These are phyloP conservation scores for Limtongia smithiae DNA, from an alignment of 805 yeast species.

Conservation along the genomic window DNA sequence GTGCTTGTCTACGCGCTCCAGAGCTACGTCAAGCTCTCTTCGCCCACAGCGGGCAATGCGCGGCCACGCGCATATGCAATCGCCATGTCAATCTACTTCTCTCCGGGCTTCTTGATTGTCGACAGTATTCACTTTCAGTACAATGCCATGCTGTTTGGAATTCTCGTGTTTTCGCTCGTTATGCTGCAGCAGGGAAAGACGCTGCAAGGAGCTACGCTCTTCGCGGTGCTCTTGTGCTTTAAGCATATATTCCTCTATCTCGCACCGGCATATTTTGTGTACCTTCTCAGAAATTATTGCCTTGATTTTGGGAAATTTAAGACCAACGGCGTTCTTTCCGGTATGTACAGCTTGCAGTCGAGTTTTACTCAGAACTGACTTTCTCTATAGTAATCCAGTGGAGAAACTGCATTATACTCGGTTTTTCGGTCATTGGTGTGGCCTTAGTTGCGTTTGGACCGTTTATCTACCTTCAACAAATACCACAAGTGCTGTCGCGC, in stretches of 20 bases:
- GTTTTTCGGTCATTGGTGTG: constrained; percentile 56
- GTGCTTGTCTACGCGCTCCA: constrained; percentile 68
- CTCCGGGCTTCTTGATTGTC: constrained; percentile 85
- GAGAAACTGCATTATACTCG: constrained; percentile 56
- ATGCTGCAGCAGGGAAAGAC: constrained; percentile 59
- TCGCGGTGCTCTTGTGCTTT: constrained; percentile 78
- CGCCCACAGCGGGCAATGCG: constrained; percentile 14
- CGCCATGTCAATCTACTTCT: constrained; percentile 74
- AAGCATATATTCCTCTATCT: constrained; percentile 89
- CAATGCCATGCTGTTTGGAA: constrained; percentile 88
- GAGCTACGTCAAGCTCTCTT: constrained; percentile 14
- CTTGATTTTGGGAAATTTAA: constrained; percentile 35
- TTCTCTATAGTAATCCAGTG: constrained; percentile 29
- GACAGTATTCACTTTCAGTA: constrained; percentile 98
- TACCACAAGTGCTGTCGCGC: constrained; percentile 63
- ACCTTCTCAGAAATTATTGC: constrained; percentile 68
- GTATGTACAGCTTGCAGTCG: background rate
- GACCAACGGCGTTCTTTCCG: background rate
- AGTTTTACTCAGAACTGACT: background rate
- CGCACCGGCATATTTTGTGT: constrained; percentile 91
- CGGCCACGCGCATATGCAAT: constrained; percentile 61
- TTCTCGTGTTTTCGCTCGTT: constrained; percentile 68
- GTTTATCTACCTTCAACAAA: constrained; percentile 56
- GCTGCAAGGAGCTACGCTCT: constrained; percentile 49
- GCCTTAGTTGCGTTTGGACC: constrained; percentile 75